A percentile compares a stretch with the other conserved stretches of the same genome.
Evolutionary conservation across 495 filamentous ascomycete species (phyloP).

Genomic region (Podospora comata): DNA sequence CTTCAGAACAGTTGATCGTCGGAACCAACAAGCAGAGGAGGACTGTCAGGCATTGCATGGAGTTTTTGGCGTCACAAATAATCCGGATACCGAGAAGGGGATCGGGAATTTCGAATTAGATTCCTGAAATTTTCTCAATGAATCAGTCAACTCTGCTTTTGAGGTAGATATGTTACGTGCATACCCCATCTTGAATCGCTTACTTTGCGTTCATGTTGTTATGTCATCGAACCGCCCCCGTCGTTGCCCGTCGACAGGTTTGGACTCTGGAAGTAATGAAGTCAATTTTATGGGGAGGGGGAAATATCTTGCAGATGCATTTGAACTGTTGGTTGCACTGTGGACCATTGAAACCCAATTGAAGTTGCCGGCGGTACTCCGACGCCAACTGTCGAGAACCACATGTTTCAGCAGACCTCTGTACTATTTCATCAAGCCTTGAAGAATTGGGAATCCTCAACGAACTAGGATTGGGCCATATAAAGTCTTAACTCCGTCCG

Average conservation of each 20-base stretch:
- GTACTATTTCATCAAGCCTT: not conserved
- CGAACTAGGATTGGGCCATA: too few relatives aligned
- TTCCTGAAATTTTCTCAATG: not conserved
- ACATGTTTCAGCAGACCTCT: not conserved
- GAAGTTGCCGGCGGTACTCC: not conserved
- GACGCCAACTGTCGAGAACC: too few relatives aligned
- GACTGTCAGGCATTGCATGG: not conserved
- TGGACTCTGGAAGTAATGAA: not conserved
- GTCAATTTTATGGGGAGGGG: not conserved
- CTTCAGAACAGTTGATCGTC: too few relatives aligned
- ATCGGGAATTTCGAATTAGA: not conserved
- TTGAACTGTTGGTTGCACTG: not conserved
- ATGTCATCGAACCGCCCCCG: too few relatives aligned
- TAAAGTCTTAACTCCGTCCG: not conserved
- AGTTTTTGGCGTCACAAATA: not conserved
- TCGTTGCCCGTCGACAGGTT: not conserved
- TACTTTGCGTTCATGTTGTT: too few relatives aligned
- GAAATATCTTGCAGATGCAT: not conserved
- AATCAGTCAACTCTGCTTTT: not conserved
- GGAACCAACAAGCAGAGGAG: not conserved
- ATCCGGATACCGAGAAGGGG: not conserved
- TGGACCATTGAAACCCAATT: not conserved
- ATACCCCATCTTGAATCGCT: too few relatives aligned
- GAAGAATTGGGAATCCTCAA: not conserved
- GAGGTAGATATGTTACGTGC: too few relatives aligned